These are phyloP conservation scores for Medicago lupulina DNA, from an alignment of 306 rosid genomes.

Conservation along the genomic window DNA sequence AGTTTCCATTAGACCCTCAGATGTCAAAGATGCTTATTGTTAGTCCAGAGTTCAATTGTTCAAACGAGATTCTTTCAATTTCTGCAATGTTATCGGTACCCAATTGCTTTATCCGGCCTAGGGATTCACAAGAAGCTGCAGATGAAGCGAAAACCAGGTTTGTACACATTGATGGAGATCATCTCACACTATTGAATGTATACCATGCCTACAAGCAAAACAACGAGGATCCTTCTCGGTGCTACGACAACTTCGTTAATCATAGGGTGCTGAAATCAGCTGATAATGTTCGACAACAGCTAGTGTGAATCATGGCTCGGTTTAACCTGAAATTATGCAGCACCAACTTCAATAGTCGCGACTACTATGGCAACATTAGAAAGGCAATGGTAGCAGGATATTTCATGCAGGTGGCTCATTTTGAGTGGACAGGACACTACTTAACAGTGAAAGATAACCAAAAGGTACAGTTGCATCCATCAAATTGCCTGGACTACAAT, in stretches of 20 bases:
- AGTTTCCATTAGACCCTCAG: slow-evolving; percentile 95
- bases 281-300: slow-evolving; percentile 90
- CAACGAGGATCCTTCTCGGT: slow-evolving; percentile 84
- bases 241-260: slow-evolving; percentile 84
- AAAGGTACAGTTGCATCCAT: slow-evolving; percentile 76
- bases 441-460: slow-evolving; percentile 65
- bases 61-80: slow-evolving; percentile 84
- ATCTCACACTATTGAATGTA: slow-evolving; percentile 89
- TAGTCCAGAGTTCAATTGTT: slow-evolving; percentile 86
- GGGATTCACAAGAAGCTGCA: slow-evolving; percentile 98
- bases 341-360: slow-evolving; percentile 85
- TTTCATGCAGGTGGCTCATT: slow-evolving; percentile 96
- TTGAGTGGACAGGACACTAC: slow-evolving; percentile 91
- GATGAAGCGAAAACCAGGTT: slow-evolving; percentile 94
- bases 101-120: slow-evolving; percentile 99
- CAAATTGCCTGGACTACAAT: slow-evolving; percentile 92
- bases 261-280: slow-evolving; percentile 84
- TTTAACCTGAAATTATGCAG: slow-evolving; percentile 88
- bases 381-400: slow-evolving; percentile 97
- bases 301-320: slow-evolving; percentile 83
- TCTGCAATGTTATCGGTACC: slow-evolving; percentile 99
- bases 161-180: slow-evolving; percentile 95
- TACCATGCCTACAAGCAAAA: slow-evolving; percentile 97
- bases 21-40: slow-evolving; percentile 97
- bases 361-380: slow-evolving; percentile 84